These are phyloP conservation scores for Penicillium rolfsii DNA, from an alignment of 2,329 filamentous ascomycete genomes.

Conservation along the genomic window DNA sequence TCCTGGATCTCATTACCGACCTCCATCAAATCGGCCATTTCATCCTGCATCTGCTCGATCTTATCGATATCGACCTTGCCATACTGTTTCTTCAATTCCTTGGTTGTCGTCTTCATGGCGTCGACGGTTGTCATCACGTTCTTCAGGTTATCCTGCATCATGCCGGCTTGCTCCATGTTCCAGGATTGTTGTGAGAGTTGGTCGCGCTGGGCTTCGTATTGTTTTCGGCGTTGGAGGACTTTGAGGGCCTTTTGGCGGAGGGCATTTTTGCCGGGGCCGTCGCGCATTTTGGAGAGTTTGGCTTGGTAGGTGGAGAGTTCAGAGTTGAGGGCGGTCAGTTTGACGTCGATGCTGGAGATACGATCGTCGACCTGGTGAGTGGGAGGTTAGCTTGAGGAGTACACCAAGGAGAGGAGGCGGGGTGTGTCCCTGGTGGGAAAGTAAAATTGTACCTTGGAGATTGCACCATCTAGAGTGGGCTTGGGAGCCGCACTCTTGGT, in stretches of 20 bases:
- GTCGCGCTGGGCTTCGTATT: constrained; percentile 91
- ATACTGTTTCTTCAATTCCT: constrained; percentile 89
- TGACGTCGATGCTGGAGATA: constrained; percentile 87
- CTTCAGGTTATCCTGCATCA: constrained; percentile 98
- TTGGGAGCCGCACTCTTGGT: constrained; percentile 84
- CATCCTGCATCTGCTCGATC: constrained; percentile 96
- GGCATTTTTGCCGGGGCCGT: constrained; percentile 89
- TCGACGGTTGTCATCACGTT: constrained; percentile 99
- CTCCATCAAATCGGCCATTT: constrained; percentile 98
- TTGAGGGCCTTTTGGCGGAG: constrained; percentile 95
- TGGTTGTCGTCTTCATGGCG: constrained; percentile 95
- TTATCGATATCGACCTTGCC: constrained; percentile 97
- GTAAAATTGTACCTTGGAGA: constrained; percentile 66
- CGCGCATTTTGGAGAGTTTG: constrained; percentile 89
- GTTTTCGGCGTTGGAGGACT: constrained; percentile 87
- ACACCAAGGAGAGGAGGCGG: neutral
- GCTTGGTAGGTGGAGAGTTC: constrained; percentile 87
- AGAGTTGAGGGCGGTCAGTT: constrained; percentile 87
- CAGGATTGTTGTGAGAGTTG: constrained; percentile 92
- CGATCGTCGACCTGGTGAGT: constrained; percentile 70
- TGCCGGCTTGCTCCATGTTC: constrained; percentile 98
- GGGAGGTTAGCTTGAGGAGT: constrained; percentile 7
- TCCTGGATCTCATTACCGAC: constrained; percentile 98
- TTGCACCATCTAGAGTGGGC: constrained; percentile 81
- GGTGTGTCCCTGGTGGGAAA: neutral